Conservation (phyloP, 768 basidiomycete genomes). For the Kwoniella newhampshirensis region DNA sequence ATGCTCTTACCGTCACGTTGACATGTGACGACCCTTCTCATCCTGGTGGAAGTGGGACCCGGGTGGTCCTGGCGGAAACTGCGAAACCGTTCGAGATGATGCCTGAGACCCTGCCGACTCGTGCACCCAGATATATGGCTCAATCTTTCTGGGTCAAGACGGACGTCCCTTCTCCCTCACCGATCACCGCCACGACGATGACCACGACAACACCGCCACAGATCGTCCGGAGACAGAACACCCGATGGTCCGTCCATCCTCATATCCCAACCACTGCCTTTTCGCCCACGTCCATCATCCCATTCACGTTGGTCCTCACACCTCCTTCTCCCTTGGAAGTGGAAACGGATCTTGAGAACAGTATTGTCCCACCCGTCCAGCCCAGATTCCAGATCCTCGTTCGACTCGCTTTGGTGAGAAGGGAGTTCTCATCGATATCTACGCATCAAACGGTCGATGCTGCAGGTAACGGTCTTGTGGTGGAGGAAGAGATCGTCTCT, state of each 20-base stretch:
- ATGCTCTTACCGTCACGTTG: constrained; percentile 40
- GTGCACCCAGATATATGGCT: constrained; percentile 28
- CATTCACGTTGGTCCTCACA: constrained; percentile 31
- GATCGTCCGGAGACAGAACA: constrained; percentile 6
- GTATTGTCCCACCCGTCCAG: background rate
- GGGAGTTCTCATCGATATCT: constrained; percentile 34
- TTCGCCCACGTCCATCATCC: constrained; percentile 43
- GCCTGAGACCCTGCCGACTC: constrained; percentile 45
- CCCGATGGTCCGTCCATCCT: constrained; percentile 39
- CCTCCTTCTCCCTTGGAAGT: constrained; percentile 21
- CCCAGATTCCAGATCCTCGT: constrained; percentile 29
- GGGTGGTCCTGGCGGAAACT: constrained; percentile 35
- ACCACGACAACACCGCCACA: background rate
- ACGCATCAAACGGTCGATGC: constrained; percentile 19
- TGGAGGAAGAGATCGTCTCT: constrained; percentile 34
- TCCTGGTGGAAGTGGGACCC: constrained; percentile 12
- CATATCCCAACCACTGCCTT: constrained; percentile 43
- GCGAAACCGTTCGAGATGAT: constrained; percentile 47
- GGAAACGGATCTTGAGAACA: constrained; percentile 1
- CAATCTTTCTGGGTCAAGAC: constrained; percentile 33
- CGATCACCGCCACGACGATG: background rate
- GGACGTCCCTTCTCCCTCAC: constrained; percentile 7
- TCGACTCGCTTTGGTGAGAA: constrained; percentile 30
- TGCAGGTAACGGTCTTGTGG: constrained; percentile 27
- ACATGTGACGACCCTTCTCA: constrained; percentile 36